Evolutionary conservation across 2,329 filamentous ascomycete genomes (phyloP).

Genomic region (Penicillium oxalicum): DNA sequence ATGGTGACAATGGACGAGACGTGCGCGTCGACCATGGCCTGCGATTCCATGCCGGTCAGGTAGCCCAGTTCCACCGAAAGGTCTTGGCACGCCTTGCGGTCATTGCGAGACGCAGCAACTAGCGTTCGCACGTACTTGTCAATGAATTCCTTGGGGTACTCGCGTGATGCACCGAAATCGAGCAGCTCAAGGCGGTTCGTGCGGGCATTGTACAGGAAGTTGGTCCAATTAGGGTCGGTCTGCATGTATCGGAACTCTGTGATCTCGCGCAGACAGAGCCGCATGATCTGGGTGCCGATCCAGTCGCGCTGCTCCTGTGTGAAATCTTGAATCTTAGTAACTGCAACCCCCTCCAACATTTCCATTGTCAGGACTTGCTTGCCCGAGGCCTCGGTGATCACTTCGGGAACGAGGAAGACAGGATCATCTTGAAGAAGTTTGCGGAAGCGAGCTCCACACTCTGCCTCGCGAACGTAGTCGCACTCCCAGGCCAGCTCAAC

Average conservation of each 20-base stretch:
- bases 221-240: conserved; percentile 99
- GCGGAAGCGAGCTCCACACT: conserved; percentile 70
- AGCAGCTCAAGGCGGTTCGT: conserved; percentile 76
- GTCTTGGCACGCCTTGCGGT: conserved; percentile 57
- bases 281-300: conserved; percentile 91
- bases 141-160: conserved; percentile 76
- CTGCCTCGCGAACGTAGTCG: conserved; percentile 84
- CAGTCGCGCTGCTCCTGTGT: conserved; percentile 83
- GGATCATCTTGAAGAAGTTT: conserved; percentile 70
- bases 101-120: conserved; percentile 67
- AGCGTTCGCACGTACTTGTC: conserved; percentile 73
- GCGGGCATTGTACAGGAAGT: conserved; percentile 81
- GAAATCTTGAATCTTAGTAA: conserved; percentile 72
- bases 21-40: conserved; percentile 83
- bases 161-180: conserved; percentile 89
- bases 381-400: conserved; percentile 73
- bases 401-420: conserved; percentile 71
- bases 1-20: conserved; percentile 81
- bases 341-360: conserved; percentile 76
- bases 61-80: conserved; percentile 79
- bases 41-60: conserved; percentile 81
- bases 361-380: conserved; percentile 89
- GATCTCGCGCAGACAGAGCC: conserved; percentile 87
- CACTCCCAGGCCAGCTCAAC: conserved; percentile 94
- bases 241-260: conserved; percentile 97